Evolutionary conservation across 2,329 filamentous ascomycete species (phyloP).

Genomic region (Trichoderma aggressivum): DNA sequence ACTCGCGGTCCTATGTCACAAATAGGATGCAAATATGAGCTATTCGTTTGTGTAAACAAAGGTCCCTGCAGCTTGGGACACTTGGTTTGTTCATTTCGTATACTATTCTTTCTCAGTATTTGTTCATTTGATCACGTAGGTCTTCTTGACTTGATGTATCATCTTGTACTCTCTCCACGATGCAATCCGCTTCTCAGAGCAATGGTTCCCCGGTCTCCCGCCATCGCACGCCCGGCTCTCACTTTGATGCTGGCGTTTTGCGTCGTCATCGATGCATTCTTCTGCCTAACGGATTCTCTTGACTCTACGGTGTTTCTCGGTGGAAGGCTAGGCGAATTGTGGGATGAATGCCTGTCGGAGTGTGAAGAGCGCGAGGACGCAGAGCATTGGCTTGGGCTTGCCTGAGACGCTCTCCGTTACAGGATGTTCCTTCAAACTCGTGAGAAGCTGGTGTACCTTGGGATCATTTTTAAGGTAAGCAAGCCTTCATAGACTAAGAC

Average conservation of each 20-base stretch:
- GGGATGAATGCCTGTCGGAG: background rate
- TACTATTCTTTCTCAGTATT: background rate
- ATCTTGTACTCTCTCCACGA: background rate
- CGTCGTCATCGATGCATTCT: background rate
- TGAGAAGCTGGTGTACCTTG: too few relatives aligned
- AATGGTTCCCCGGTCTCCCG: background rate
- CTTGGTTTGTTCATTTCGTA: background rate
- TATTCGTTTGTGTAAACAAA: background rate
- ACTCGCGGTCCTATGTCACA: background rate
- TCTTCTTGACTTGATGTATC: background rate
- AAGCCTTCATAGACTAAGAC: too few relatives aligned
- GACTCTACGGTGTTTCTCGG: background rate
- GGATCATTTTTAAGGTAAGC: too few relatives aligned
- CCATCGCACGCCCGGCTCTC: background rate
- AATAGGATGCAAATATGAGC: background rate
- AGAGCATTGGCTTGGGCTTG: too few relatives aligned
- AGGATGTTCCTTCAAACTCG: too few relatives aligned
- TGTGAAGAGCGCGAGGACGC: background rate
- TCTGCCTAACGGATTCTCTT: background rate
- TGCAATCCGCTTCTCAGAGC: background rate
- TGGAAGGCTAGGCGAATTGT: background rate
- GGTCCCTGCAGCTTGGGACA: background rate
- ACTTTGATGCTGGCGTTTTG: background rate
- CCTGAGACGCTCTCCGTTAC: too few relatives aligned
- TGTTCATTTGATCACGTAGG: too few relatives aligned